phyloP scores from a whole-genome alignment of 73 alveolate species.

The Diophrys appendiculata region DNA sequence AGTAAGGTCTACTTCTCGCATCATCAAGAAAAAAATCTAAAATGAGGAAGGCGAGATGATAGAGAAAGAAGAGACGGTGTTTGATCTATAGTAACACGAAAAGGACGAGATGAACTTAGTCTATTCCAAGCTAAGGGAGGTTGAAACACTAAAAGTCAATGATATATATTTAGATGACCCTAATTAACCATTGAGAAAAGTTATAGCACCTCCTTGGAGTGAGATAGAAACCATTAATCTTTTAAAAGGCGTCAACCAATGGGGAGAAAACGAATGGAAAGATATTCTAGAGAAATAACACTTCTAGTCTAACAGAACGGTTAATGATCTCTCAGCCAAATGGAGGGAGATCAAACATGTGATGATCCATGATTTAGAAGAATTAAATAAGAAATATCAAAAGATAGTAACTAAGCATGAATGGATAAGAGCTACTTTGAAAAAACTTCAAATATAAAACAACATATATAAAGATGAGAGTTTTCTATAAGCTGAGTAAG shows the following conservation, averaged over 20 bases:
- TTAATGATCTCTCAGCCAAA: constrained; percentile 39
- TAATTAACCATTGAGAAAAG: no score
- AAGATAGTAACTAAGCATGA: constrained; percentile 58
- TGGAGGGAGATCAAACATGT: constrained; percentile 46
- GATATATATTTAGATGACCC: no score
- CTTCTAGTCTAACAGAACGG: constrained; percentile 34
- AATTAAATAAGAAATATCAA: constrained; percentile 8
- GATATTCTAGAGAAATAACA: constrained; percentile 31
- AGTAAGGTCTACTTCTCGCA: no score
- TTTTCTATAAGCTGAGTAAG: no score
- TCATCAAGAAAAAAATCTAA: no score
- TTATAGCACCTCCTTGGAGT: no score
- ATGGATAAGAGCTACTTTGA: constrained; percentile 55
- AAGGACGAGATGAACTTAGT: no score
- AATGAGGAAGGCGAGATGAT: no score
- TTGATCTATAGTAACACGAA: no score
- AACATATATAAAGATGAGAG: neutral
- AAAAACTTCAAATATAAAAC: constrained; percentile 26
- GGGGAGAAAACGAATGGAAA: constrained; percentile 59
- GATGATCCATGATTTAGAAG: constrained; percentile 38
- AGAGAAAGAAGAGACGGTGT: no score
- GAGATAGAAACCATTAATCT: constrained; percentile 28
- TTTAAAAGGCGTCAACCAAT: constrained; percentile 27
- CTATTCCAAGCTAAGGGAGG: no score
- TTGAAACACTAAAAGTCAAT: no score